A percentile compares a stretch with the other conserved stretches of the same genome.
phyloP scores from a whole-genome alignment of 208 protist genomes.

The Plasmodiophora brassicae region DNA sequence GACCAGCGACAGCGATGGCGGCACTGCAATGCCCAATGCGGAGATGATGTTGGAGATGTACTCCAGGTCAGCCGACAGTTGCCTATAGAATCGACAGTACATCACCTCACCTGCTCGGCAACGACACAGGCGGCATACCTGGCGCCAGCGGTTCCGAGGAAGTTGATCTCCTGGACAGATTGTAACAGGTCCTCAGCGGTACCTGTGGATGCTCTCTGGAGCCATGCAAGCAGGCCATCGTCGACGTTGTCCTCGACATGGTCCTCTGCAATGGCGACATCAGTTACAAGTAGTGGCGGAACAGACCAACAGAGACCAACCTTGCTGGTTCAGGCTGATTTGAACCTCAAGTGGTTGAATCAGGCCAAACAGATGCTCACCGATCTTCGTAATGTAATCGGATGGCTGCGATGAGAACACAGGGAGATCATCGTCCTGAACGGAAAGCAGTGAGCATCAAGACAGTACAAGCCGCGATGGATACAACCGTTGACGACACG shows the following conservation, averaged over 20 bases:
- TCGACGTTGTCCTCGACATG: background rate
- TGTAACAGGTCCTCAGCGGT: background rate
- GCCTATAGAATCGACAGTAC: conserved; percentile 8
- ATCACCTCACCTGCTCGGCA: too few relatives aligned
- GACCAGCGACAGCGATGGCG: background rate
- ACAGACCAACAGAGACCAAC: too few relatives aligned
- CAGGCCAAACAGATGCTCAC: background rate
- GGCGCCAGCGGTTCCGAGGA: background rate
- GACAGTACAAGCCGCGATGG: background rate
- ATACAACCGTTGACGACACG: too few relatives aligned
- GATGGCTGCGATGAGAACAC: conserved; percentile 22
- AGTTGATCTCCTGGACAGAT: background rate
- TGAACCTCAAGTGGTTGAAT: background rate
- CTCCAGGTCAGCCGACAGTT: background rate
- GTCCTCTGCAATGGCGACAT: background rate
- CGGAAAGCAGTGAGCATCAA: background rate
- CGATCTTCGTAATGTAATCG: background rate
- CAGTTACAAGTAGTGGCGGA: background rate
- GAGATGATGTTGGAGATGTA: conserved; percentile 19
- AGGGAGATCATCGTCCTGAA: background rate
- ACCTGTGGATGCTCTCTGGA: background rate
- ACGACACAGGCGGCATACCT: background rate
- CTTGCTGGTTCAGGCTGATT: too few relatives aligned
- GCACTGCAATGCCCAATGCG: background rate
- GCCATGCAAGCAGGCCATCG: background rate